Base-by-base conservation (phyloP, 306 rosid species). In the Ammopiptanthus mongolicus region DNA sequence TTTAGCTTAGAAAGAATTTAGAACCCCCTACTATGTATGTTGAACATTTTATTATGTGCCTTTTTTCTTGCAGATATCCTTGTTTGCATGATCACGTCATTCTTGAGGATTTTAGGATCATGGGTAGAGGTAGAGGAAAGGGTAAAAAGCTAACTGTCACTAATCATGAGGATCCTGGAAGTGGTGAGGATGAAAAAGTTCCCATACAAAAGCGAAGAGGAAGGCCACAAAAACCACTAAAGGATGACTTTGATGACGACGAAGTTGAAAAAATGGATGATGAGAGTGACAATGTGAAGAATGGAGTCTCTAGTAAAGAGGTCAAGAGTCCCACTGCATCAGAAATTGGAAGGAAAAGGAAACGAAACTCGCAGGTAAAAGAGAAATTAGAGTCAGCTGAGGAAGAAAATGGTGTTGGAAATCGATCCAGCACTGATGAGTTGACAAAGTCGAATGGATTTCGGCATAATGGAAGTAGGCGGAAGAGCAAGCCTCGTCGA, bases 381-480 rank as follows among this genome's bases (percentile, higher is more conserved):
- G 89, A 81, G 71, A 83, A 83, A 25, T 8, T 68, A 53, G 89
- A 81, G 34, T 77, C 86, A 8, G 77, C 48, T 2, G 81, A 83
- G 76, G 86, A 81, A 66, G 92, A 77, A 83, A 85, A 81, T 50
- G 81, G 80, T 34, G 48, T 51, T 68, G 88, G 75, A 25, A 81
- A 83, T 41, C 75, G 81, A 47, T 69, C 84, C 70, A 83, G 69
- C 84, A 71, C 82, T 8, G 87, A 75, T 55, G 84, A 83, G 50
- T 67, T 69, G 39, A 23, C 75, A 22, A 87, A 87, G 77, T 42
- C 85, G 42, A 88, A 83, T 73, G 91, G 98, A 67, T 90, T 93
- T 69, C 87, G 98, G 72, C 94, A 88, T 61, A 88, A 83, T 65
- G 95, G 95, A 76, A 93, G 98, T 83, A 87, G 98, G 79, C 87